These are phyloP conservation scores for Phytophthora aleatoria DNA, from an alignment of 352 stramenopile genomes.

Conservation along the genomic window DNA sequence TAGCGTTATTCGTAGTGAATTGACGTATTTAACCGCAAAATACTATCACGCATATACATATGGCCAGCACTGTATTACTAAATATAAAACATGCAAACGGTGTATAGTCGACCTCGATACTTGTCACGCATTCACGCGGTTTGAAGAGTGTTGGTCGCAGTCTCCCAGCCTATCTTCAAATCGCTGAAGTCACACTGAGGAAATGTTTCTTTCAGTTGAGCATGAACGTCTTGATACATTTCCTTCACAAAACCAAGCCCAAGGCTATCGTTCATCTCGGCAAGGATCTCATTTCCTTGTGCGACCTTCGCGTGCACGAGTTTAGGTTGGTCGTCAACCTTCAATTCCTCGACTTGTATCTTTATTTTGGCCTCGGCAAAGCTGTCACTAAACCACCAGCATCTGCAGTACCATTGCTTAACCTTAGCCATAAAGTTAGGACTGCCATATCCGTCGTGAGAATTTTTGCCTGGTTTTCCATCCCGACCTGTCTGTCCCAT, in stretches of 20 bases:
- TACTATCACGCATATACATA: no score
- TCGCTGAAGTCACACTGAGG: conserved; percentile 22
- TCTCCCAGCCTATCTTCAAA: background rate
- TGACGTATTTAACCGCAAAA: no score
- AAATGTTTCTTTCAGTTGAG: conserved; percentile 5
- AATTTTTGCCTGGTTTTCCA: conserved; percentile 5
- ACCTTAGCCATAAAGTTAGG: conserved; percentile 10
- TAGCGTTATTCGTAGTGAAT: no score
- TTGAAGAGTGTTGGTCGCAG: no score
- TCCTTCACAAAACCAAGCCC: conserved; percentile 4
- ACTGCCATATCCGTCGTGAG: conserved; percentile 16
- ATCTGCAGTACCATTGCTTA: conserved; percentile 24
- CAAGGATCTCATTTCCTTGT: background rate
- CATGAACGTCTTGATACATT: conserved; percentile 1
- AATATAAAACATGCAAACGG: no score
- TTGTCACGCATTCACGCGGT: no score
- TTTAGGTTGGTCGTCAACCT: background rate
- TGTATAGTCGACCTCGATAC: no score
- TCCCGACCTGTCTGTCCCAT: background rate
- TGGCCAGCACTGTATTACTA: no score
- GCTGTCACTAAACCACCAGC: background rate
- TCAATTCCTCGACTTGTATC: background rate
- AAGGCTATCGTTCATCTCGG: conserved; percentile 1
- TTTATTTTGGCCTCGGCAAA: background rate
- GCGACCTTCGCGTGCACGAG: background rate